phyloP scores from a whole-genome alignment of 2,329 filamentous ascomycete genomes.

The Fusarium scirpi region DNA sequence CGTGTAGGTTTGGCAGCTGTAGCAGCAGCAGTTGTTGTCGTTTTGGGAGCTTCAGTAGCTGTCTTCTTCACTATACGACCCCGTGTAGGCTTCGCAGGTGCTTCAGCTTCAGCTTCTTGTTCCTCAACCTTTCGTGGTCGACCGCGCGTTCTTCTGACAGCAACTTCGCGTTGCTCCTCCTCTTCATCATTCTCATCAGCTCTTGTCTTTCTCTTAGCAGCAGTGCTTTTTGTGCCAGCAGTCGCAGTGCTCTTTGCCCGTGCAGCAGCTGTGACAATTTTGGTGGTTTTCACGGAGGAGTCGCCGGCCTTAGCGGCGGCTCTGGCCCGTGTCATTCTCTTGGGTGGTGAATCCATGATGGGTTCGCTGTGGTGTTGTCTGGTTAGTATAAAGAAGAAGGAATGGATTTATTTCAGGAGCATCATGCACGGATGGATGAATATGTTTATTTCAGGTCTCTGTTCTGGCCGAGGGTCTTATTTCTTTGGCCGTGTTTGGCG shows the following conservation, averaged over 20 bases:
- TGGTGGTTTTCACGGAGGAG: constrained; percentile 56
- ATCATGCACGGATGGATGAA: constrained; percentile 45
- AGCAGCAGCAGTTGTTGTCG: constrained; percentile 35
- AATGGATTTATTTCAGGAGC: constrained; percentile 37
- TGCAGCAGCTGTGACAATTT: constrained; percentile 62
- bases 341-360: constrained; percentile 69
- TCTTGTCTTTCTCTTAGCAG: constrained; percentile 63
- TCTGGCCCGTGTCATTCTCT: constrained; percentile 67
- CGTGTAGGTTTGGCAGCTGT: constrained; percentile 54
- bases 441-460: constrained; percentile 36
- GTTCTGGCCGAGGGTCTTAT: constrained; percentile 35
- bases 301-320: constrained; percentile 58
- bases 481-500: constrained; percentile 42
- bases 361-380: constrained; percentile 28
- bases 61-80: constrained; percentile 47
- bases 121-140: constrained; percentile 57
- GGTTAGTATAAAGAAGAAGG: constrained; percentile 45
- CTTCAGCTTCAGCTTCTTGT: constrained; percentile 37
- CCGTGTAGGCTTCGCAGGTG: constrained; percentile 48
- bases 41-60: constrained; percentile 40
- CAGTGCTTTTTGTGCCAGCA: constrained; percentile 51
- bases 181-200: constrained; percentile 65
- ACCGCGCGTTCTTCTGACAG: constrained; percentile 55
- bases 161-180: constrained; percentile 51
- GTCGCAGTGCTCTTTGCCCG: constrained; percentile 59